A percentile compares a stretch with the other conserved stretches of the same genome.
These are phyloP conservation scores for Chalciporus piperatus DNA, from an alignment of 768 basidiomycete genomes.

Conservation along the genomic window DNA sequence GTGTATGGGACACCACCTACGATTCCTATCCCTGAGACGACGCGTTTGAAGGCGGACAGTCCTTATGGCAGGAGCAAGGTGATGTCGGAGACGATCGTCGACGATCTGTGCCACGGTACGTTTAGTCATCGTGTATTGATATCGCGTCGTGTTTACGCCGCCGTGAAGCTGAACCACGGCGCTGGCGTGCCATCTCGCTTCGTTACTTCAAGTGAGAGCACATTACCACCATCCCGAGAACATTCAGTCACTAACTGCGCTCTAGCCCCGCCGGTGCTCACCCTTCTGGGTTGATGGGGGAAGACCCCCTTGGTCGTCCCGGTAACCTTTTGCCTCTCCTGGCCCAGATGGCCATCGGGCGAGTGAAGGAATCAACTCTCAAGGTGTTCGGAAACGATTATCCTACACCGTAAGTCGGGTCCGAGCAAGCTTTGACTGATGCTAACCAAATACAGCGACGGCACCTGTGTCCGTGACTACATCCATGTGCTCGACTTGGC, in stretches of 20 bases:
- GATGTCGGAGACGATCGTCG: constrained; percentile 86
- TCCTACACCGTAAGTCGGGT: constrained; percentile 71
- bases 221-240: background rate
- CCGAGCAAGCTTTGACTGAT: too few relatives aligned
- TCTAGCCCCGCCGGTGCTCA: constrained; percentile 95
- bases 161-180: constrained; percentile 56
- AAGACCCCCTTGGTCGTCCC: constrained; percentile 94
- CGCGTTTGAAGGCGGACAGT: constrained; percentile 82
- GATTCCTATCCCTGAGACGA: constrained; percentile 93
- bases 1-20: constrained; percentile 93
- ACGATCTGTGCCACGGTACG: constrained; percentile 78
- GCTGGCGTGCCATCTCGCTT: constrained; percentile 82
- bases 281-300: constrained; percentile 91
- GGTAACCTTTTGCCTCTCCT: constrained; percentile 92
- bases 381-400: constrained; percentile 98
- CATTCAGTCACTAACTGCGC: constrained; percentile 3
- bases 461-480: constrained; percentile 97
- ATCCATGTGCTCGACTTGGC: constrained; percentile 93
- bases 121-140: constrained; percentile 19
- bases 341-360: constrained; percentile 92
- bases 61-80: constrained; percentile 97
- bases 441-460: constrained; percentile 56
- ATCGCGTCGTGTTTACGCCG: constrained; percentile 3
- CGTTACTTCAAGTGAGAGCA: constrained; percentile 91
- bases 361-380: constrained; percentile 63